Evolutionary conservation across 176 grass and related monocot genomes (phyloP).

Genomic region (Oryza officinalis): DNA sequence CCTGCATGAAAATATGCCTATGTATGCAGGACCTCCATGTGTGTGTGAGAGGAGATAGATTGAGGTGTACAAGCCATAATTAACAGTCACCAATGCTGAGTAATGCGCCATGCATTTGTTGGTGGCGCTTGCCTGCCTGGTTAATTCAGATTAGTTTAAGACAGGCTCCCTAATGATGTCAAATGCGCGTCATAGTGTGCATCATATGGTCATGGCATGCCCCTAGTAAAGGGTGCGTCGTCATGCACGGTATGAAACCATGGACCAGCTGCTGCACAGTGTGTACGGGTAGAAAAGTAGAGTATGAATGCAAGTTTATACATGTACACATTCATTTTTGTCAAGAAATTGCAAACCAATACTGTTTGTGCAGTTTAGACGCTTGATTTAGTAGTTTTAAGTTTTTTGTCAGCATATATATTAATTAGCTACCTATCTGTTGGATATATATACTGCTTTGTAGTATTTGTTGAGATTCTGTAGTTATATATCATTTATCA

Average conservation of each 20-base stretch:
- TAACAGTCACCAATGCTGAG: not conserved
- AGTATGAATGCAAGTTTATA: conserved; percentile 27
- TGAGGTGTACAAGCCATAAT: conserved; percentile 5
- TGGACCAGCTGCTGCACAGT: not conserved
- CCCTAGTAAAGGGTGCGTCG: too few relatives aligned
- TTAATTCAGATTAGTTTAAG: not conserved
- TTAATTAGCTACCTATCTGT: too few relatives aligned
- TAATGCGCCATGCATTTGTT: not conserved
- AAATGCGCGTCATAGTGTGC: not conserved
- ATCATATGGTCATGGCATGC: not conserved
- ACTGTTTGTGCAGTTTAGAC: not conserved
- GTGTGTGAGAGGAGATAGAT: not conserved
- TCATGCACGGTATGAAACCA: conserved; percentile 32
- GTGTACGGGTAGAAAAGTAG: conserved; percentile 28
- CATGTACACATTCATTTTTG: not conserved
- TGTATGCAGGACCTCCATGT: not conserved
- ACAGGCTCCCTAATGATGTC: conserved; percentile 1
- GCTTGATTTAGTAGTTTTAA: not conserved
- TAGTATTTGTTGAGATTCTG: not conserved
- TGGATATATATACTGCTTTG: too few relatives aligned
- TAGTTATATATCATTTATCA: not conserved
- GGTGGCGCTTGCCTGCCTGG: not conserved
- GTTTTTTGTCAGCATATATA: not conserved
- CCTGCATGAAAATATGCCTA: not conserved
- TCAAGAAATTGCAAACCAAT: not conserved